phyloP scores from a whole-genome alignment of 176 grass and related monocot genomes.

The Lolium perenne region DNA sequence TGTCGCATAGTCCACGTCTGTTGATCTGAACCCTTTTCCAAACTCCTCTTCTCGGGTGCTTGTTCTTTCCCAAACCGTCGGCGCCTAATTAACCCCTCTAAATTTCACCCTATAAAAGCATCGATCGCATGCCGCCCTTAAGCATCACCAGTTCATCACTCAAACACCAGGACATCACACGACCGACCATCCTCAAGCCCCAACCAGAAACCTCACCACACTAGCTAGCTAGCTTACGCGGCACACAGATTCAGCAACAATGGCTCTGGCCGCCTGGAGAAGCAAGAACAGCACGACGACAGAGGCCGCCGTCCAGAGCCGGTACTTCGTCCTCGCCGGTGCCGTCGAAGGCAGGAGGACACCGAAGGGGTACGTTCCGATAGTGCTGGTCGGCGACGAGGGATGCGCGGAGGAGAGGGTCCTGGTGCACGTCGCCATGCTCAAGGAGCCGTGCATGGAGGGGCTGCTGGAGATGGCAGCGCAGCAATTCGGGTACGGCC shows the following conservation, averaged over 20 bases:
- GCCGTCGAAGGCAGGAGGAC: neutral
- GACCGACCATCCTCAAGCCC: too few relatives aligned
- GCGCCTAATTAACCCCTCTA: neutral
- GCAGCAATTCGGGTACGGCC: constrained; percentile 48
- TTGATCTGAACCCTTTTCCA: neutral
- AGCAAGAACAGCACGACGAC: neutral
- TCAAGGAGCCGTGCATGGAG: constrained; percentile 51
- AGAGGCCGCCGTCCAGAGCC: neutral
- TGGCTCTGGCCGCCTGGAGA: neutral
- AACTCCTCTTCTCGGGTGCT: neutral
- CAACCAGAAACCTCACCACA: too few relatives aligned
- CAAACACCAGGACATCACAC: too few relatives aligned
- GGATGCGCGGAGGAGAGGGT: constrained; percentile 30
- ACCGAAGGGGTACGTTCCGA: constrained; percentile 52
- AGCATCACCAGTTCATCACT: neutral
- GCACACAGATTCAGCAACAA: too few relatives aligned
- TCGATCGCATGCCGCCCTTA: neutral
- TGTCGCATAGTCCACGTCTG: neutral
- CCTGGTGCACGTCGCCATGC: constrained; percentile 41
- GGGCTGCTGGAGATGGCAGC: constrained; percentile 50
- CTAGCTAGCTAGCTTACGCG: too few relatives aligned
- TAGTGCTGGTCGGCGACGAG: constrained; percentile 37
- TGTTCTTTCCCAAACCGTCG: neutral
- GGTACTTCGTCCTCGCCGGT: neutral
- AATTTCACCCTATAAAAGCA: neutral